Percentiles rank a stretch among this genome's conserved stretches.
These are phyloP conservation scores for Cyberlindnera nakhonratchasimensis DNA, from an alignment of 805 yeast species.

Conservation along the genomic window DNA sequence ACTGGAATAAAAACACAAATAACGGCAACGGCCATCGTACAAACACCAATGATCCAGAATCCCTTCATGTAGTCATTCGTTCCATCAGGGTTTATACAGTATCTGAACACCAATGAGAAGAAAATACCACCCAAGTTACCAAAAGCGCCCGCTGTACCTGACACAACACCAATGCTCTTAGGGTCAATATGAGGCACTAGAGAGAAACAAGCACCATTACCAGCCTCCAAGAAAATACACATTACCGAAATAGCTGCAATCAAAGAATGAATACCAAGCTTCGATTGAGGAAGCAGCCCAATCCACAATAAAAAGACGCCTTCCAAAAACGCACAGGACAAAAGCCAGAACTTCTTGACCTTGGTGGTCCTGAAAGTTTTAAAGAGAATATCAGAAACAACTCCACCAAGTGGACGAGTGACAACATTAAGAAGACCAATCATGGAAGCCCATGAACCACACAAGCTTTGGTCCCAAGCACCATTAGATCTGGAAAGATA, in stretches of 20 bases:
- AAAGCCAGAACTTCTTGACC: slow-evolving; percentile 34
- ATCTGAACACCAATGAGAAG: slow-evolving; percentile 35
- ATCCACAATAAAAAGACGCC: slow-evolving; percentile 36
- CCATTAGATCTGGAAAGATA: slow-evolving; percentile 22
- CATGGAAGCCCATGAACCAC: slow-evolving; percentile 34
- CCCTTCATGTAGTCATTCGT: slow-evolving; percentile 28
- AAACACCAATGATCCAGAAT: slow-evolving; percentile 34
- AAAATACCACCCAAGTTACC: slow-evolving; percentile 37
- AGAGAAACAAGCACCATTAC: slow-evolving; percentile 37
- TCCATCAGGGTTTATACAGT: slow-evolving; percentile 24
- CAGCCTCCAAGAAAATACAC: slow-evolving; percentile 37
- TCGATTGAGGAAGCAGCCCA: slow-evolving; percentile 28
- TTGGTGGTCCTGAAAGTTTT: slow-evolving; percentile 27
- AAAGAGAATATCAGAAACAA: slow-evolving; percentile 31
- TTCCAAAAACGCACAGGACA: slow-evolving; percentile 29
- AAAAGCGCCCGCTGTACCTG: slow-evolving; percentile 35
- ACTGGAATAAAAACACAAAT: slow-evolving; percentile 15
- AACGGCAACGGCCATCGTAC: slow-evolving; percentile 27
- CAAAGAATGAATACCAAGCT: slow-evolving; percentile 28
- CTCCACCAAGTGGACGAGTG: slow-evolving; percentile 31
- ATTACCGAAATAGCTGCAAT: slow-evolving; percentile 31
- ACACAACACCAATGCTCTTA: slow-evolving; percentile 35
- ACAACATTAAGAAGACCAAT: slow-evolving; percentile 31
- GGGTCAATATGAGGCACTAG: slow-evolving; percentile 35
- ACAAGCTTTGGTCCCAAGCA: slow-evolving; percentile 23